Evolutionary conservation across 1,284 basidiomycete species (phyloP), one percentile per base, ranked within the genome.

Genomic region (Limonomyces culmigenus): DNA sequence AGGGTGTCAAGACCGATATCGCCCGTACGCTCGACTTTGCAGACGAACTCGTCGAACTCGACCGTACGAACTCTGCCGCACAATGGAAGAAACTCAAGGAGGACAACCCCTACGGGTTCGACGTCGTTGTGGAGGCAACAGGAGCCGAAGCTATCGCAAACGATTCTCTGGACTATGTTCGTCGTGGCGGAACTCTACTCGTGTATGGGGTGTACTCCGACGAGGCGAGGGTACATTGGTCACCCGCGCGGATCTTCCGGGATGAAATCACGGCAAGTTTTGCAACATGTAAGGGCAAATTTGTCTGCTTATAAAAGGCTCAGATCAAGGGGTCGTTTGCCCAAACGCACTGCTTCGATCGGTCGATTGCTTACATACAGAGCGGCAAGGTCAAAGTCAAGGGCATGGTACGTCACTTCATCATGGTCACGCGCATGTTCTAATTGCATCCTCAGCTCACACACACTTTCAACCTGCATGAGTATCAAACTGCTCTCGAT

Each of bases 141-240:
- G 71, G 71, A 45, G 65, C 66, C 31, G 67, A 71, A 52, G 62
- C 62, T 39, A 53, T 73, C 37, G 66, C 67, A 23, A 59, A 72
- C 49, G 63, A 70, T 40, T 51, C 62, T 20, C 70, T 74, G 53
- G 64, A 73, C 58, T 73, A 72, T 50, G 71, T 74, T 33, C 58
- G 67, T 17, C 55, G 69, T 32, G 64, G 65, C 12, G 62, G 63
- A 19, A 62, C 55, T n/a, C 51, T 66, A 27, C 58, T 66, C 51
- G 54, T 67, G 33, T 74, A 74, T 49, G 70, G 70, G 39, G 69
- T 74, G 20, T 74, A 74, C 51, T 60, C 62, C 44, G 62, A 70
- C 51, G 54, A 55, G 37, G 69, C 69, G 19, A 50, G 53, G 18
- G 62, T 74, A 14, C 59, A 63, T 45, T 74, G 70, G 70, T 56